Evolutionary conservation across 2,329 filamentous ascomycete genomes (phyloP).

Genomic region (Apiospora saccharicola): DNA sequence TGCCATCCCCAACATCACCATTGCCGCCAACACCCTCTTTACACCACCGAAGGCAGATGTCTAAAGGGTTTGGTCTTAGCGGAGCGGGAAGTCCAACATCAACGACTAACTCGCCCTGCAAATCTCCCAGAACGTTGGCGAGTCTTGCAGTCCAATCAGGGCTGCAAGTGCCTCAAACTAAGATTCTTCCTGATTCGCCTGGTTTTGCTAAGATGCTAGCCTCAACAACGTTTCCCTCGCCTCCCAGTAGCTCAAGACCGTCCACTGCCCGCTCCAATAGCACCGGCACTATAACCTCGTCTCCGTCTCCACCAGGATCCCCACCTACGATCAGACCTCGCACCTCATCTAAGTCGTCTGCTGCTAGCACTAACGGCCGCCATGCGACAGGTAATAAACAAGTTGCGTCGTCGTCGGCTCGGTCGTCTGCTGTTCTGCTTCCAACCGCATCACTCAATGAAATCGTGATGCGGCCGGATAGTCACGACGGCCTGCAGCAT

Average conservation of each 20-base stretch:
- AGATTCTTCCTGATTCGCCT: slow-evolving; percentile 38
- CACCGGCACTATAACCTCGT: slow-evolving; percentile 25
- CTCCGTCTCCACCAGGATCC: slow-evolving; percentile 12
- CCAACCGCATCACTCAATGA: slow-evolving; percentile 35
- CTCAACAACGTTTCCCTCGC: slow-evolving; percentile 38
- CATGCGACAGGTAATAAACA: slow-evolving; percentile 18
- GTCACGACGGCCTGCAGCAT: slow-evolving; percentile 20
- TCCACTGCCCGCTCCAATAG: slow-evolving; percentile 33
- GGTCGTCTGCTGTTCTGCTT: neutral
- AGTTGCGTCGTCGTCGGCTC: slow-evolving; percentile 13
- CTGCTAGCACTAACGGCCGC: slow-evolving; percentile 21
- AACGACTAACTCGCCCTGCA: slow-evolving; percentile 6
- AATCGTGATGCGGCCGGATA: slow-evolving; percentile 34
- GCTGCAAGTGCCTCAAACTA: slow-evolving; percentile 33
- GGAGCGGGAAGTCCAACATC: slow-evolving; percentile 9
- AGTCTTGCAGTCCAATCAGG: slow-evolving; percentile 29
- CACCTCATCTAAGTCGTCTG: slow-evolving; percentile 30
- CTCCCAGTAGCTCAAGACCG: slow-evolving; percentile 35
- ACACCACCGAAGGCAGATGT: slow-evolving; percentile 17
- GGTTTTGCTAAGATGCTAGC: slow-evolving; percentile 42
- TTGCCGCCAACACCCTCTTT: slow-evolving; percentile 18
- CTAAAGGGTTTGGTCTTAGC: slow-evolving; percentile 8
- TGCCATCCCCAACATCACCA: slow-evolving; percentile 7
- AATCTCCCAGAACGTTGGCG: slow-evolving; percentile 24
- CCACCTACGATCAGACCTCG: slow-evolving; percentile 31